Percentiles rank a stretch among this genome's conserved stretches.
phyloP scores from a whole-genome alignment of 345 rosid species.

The Rhizophora mangle region DNA sequence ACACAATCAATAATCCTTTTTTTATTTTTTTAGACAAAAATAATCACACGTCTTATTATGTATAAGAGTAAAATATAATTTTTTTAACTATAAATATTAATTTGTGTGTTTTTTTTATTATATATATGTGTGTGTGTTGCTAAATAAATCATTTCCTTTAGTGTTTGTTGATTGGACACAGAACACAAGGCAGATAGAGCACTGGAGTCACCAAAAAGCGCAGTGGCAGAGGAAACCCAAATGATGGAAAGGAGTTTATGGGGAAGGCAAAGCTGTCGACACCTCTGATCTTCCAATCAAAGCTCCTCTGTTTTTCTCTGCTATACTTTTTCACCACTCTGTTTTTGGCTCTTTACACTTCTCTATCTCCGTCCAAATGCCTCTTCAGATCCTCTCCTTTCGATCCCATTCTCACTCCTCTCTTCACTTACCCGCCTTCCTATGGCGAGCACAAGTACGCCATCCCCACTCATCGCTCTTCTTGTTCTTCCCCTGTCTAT shows the following conservation, averaged over 20 bases:
- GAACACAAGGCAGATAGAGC: background rate
- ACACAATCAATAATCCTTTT: too few species aligned
- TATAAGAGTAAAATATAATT: too few species aligned
- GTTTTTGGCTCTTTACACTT: slow-evolving; percentile 47
- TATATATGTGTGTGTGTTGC: background rate
- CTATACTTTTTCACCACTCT: slow-evolving; percentile 60
- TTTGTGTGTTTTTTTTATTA: too few species aligned
- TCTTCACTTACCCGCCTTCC: slow-evolving; percentile 71
- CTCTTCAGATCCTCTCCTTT: slow-evolving; percentile 70
- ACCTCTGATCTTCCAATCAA: slow-evolving; percentile 63
- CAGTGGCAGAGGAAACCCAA: slow-evolving; percentile 2
- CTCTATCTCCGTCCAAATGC: slow-evolving; percentile 51
- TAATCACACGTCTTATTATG: too few species aligned
- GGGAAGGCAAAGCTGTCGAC: slow-evolving; percentile 16
- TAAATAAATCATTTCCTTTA: background rate
- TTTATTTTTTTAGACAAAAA: too few species aligned
- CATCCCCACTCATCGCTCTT: slow-evolving; percentile 57
- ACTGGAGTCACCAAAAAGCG: background rate
- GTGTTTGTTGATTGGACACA: background rate
- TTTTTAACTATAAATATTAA: too few species aligned
- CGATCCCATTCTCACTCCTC: slow-evolving; percentile 58
- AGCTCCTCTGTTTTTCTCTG: slow-evolving; percentile 75
- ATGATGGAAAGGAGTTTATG: slow-evolving; percentile 13
- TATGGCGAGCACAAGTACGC: slow-evolving; percentile 88
- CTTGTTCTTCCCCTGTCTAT: slow-evolving; percentile 64